A percentile compares a stretch with the other conserved stretches of the same genome.
These are phyloP conservation scores for Bigelowiella natans DNA, from an alignment of 78 protist genomes.

Conservation along the genomic window DNA sequence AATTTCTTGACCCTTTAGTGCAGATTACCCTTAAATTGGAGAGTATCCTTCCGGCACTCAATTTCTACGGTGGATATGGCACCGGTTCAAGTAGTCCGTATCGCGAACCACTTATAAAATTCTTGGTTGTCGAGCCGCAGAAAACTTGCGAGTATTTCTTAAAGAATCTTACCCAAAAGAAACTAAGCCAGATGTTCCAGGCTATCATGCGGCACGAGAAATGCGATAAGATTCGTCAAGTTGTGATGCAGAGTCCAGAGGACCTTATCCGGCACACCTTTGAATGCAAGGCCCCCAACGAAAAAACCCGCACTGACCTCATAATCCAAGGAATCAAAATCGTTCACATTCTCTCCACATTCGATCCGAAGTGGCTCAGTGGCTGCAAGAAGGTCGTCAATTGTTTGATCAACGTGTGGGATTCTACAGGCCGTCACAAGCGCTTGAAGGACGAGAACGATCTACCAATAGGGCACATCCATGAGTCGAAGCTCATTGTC, in stretches of 20 bases:
- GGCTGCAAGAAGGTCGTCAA: not conserved
- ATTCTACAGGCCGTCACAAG: constrained; percentile 7
- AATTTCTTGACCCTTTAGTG: constrained; percentile 53
- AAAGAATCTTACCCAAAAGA: not conserved
- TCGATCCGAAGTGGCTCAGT: constrained; percentile 32
- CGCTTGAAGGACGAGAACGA: constrained; percentile 17
- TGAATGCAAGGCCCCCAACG: not conserved
- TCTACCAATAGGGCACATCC: constrained; percentile 9
- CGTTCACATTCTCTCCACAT: constrained; percentile 17
- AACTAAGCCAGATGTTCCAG: constrained; percentile 10
- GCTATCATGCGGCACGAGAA: not conserved
- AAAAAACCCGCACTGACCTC: not conserved
- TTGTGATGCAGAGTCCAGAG: not conserved
- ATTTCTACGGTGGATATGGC: not conserved
- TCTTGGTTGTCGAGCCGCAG: constrained; percentile 48
- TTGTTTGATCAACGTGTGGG: constrained; percentile 22
- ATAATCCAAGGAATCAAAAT: constrained; percentile 17
- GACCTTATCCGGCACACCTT: not conserved
- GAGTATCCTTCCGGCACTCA: not conserved
- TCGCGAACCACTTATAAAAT: constrained; percentile 61
- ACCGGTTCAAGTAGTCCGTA: constrained; percentile 19
- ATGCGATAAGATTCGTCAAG: not conserved
- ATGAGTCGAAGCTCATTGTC: constrained; percentile 50
- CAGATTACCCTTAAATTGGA: constrained; percentile 43
- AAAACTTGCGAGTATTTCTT: constrained; percentile 50